Evolutionary conservation across 2,329 filamentous ascomycete genomes (phyloP).

Genomic region (Fusarium subglutinans): DNA sequence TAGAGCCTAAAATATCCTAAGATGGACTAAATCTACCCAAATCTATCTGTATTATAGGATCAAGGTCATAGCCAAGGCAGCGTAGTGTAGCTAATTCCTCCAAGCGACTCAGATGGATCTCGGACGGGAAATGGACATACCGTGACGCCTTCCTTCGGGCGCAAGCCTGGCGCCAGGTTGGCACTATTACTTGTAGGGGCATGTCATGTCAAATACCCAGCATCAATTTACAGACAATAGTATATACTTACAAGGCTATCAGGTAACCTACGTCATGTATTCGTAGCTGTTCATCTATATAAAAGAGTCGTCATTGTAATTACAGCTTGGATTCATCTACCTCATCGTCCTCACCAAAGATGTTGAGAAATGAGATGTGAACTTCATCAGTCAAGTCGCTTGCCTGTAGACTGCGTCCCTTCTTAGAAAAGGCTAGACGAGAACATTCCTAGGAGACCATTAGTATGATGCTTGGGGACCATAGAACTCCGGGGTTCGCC

Average conservation of each 20-base stretch:
- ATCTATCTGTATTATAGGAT: background rate
- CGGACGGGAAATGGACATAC: background rate
- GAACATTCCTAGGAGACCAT: constrained; percentile 73
- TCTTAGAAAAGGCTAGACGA: constrained; percentile 83
- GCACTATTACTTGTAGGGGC: background rate
- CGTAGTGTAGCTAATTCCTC: background rate
- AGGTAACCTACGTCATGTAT: background rate
- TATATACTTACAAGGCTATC: background rate
- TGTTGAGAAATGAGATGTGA: constrained; percentile 78
- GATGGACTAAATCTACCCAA: background rate
- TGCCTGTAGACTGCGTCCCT: constrained; percentile 88
- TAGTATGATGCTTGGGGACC: constrained; percentile 7
- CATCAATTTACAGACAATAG: background rate
- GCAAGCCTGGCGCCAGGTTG: background rate
- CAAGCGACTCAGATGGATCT: background rate
- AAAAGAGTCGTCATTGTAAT: background rate
- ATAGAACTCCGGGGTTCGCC: background rate
- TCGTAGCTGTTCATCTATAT: background rate
- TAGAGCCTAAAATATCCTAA: background rate
- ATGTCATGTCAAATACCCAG: background rate
- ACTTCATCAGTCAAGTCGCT: constrained; percentile 94
- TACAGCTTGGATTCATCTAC: constrained; percentile 49
- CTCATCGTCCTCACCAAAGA: constrained; percentile 73
- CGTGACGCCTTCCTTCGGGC: background rate
- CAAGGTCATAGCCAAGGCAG: background rate